Conservation (phyloP, 306 rosid species). For the Cucumis cinereus region DNA sequence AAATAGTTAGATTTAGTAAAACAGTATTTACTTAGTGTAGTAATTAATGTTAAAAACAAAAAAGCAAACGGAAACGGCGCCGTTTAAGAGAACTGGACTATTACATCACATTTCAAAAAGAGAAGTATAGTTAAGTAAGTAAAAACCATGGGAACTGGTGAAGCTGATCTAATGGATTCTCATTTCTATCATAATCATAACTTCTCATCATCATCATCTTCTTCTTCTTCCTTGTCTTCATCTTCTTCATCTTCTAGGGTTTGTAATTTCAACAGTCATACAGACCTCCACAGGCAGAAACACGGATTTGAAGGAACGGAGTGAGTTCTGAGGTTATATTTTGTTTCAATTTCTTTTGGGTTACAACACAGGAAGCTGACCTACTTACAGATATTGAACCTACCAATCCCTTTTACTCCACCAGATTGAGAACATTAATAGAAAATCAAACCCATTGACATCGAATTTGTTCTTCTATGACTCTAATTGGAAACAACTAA, state of each 20-base stretch:
- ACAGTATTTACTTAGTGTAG: neutral
- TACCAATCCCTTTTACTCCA: neutral
- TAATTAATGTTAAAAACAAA: too few relatives aligned
- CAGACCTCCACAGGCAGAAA: neutral
- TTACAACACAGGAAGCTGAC: neutral
- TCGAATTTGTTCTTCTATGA: conserved; percentile 6
- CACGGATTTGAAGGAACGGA: neutral
- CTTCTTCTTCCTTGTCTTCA: neutral
- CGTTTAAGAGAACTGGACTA: neutral
- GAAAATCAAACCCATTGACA: conserved; percentile 12
- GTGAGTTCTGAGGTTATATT: neutral
- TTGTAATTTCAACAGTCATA: neutral
- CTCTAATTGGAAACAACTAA: conserved; percentile 12
- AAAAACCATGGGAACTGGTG: neutral
- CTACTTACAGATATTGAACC: neutral
- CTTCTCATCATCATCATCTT: too few relatives aligned
- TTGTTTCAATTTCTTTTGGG: neutral
- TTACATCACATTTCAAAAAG: neutral
- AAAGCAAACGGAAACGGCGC: neutral
- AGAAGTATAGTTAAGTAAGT: neutral
- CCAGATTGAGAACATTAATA: neutral
- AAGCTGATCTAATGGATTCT: conserved; percentile 1
- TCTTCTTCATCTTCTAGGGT: neutral
- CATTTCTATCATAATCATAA: neutral
- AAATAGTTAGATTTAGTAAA: neutral